Percentiles rank a stretch among this genome's conserved stretches.
These are phyloP conservation scores for Mycena rebaudengoi DNA, from an alignment of 768 basidiomycete genomes.

Conservation along the genomic window DNA sequence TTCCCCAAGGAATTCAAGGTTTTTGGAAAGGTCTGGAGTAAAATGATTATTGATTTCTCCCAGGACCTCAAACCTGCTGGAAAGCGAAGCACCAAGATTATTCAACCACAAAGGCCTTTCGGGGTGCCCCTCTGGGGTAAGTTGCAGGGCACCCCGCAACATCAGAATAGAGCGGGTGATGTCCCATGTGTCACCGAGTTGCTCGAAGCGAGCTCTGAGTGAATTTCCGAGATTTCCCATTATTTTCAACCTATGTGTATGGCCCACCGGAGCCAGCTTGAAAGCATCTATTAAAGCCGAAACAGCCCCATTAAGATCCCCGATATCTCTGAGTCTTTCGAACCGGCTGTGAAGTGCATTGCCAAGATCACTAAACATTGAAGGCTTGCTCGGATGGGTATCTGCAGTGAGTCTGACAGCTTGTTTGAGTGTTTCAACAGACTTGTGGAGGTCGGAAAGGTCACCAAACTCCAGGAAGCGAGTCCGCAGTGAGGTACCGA, in stretches of 20 bases:
- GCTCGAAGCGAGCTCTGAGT: constrained; percentile 25
- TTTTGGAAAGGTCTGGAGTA: constrained; percentile 14
- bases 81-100: constrained; percentile 32
- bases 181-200: constrained; percentile 29
- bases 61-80: constrained; percentile 23
- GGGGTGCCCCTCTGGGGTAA: constrained; percentile 25
- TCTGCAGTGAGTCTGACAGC: constrained; percentile 15
- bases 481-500: constrained; percentile 7
- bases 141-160: constrained; percentile 17
- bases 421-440: constrained; percentile 14
- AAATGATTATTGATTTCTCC: constrained; percentile 31
- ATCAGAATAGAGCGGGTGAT: constrained; percentile 28
- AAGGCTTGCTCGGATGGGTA: constrained; percentile 11
- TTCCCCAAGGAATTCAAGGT: constrained; percentile 11
- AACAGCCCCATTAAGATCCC: constrained; percentile 32
- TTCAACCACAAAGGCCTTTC: constrained; percentile 39
- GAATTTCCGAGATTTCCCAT: constrained; percentile 26
- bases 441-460: constrained; percentile 27
- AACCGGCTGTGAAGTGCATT: constrained; percentile 12
- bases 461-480: constrained; percentile 26
- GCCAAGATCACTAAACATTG: constrained; percentile 18
- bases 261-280: constrained; percentile 12
- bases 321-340: constrained; percentile 21
- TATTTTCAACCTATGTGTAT: constrained; percentile 1
- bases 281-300: constrained; percentile 10